Percentiles rank a stretch among this genome's conserved stretches.
phyloP scores from a whole-genome alignment of 2,329 filamentous ascomycete species.

The Microdochium nivale region DNA sequence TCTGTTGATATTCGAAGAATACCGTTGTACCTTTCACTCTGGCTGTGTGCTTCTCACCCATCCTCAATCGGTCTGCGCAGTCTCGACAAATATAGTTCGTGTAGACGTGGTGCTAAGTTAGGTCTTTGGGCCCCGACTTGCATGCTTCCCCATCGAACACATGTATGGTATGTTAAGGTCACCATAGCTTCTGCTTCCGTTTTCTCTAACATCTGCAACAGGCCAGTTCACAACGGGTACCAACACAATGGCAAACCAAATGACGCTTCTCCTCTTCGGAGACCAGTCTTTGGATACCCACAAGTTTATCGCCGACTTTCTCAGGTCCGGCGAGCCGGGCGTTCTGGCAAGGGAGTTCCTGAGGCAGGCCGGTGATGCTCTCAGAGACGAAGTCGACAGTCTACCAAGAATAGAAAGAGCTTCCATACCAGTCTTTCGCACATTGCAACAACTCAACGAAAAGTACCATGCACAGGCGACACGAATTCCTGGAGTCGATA shows the following conservation, averaged over 20 bases:
- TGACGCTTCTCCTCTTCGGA: constrained; percentile 57
- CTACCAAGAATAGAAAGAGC: constrained; percentile 48
- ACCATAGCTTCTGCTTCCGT: background rate
- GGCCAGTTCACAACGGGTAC: constrained; percentile 11
- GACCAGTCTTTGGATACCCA: constrained; percentile 64
- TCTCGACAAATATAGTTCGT: background rate
- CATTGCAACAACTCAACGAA: constrained; percentile 56
- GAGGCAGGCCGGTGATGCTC: constrained; percentile 44
- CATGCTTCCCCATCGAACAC: background rate
- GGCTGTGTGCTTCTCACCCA: background rate
- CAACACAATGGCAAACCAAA: constrained; percentile 33
- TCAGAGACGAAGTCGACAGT: constrained; percentile 50
- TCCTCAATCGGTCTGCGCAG: background rate
- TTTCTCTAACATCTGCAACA: background rate
- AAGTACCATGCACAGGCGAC: constrained; percentile 47
- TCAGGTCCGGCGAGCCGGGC: constrained; percentile 33
- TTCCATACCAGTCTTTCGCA: constrained; percentile 53
- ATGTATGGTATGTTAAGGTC: background rate
- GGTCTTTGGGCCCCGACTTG: background rate
- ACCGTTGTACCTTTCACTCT: background rate
- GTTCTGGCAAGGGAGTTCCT: constrained; percentile 53
- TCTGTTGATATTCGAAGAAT: background rate
- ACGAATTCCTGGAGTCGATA: constrained; percentile 56
- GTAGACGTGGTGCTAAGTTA: background rate
- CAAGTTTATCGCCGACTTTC: constrained; percentile 49